phyloP scores from a whole-genome alignment of 75 land plant species.

The Ceratopteris richardii region DNA sequence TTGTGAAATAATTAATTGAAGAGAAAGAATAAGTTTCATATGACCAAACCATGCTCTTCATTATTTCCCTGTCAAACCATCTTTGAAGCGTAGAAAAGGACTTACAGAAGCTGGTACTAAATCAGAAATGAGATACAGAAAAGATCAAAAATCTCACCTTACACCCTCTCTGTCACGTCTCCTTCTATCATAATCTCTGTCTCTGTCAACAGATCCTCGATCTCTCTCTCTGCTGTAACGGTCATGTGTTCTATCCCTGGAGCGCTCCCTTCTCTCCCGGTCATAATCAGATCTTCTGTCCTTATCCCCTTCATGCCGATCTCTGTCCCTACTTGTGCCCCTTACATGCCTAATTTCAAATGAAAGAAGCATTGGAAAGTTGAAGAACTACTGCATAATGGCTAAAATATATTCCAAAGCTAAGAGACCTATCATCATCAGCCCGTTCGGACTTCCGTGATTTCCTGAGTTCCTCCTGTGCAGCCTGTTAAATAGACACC shows the following conservation, averaged over 20 bases:
- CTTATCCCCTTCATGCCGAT: constrained; percentile 33
- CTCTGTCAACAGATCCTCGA: no score
- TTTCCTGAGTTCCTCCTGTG: constrained; percentile 64
- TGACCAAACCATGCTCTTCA: no score
- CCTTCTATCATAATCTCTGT: constrained; percentile 38
- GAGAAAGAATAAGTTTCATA: constrained; percentile 2
- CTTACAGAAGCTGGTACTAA: no score
- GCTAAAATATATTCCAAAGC: neutral
- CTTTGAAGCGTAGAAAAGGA: no score
- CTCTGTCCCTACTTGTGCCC: constrained; percentile 44
- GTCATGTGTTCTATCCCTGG: constrained; percentile 44
- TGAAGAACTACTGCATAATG: no score
- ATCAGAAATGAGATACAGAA: no score
- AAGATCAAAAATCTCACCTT: no score
- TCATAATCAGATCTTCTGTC: constrained; percentile 31
- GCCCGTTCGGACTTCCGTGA: constrained; percentile 32
- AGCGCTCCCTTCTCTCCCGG: constrained; percentile 41
- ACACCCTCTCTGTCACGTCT: constrained; percentile 19
- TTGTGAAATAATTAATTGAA: neutral
- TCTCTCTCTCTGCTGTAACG: constrained; percentile 49
- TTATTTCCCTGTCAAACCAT: no score
- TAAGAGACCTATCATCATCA: constrained; percentile 41
- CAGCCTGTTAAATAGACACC: constrained; percentile 5
- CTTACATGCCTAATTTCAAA: constrained; percentile 44
- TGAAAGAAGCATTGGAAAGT: no score